Conservation (phyloP, 1,139 yeast species). For the Lizanozyma gosingica region DNA sequence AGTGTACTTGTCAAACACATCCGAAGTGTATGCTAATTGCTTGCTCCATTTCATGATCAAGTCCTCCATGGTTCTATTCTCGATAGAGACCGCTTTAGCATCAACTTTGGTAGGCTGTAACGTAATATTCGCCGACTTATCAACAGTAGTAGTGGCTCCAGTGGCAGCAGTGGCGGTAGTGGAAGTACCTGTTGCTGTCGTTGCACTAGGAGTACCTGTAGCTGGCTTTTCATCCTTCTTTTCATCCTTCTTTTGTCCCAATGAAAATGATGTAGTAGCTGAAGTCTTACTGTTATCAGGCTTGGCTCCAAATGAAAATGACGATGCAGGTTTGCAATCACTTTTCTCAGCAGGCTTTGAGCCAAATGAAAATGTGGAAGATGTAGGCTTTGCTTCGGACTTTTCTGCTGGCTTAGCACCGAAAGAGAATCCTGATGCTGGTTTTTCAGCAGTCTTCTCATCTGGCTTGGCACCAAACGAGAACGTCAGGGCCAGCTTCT, state of each 20-base stretch:
- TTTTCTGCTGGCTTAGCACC: conserved; percentile 15
- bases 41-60: conserved; percentile 89
- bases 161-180: too few species aligned
- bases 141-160: conserved; percentile 8
- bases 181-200: too few species aligned
- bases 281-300: conserved; percentile 11
- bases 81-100: conserved; percentile 69
- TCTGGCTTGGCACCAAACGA: conserved; percentile 22
- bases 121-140: conserved; percentile 18
- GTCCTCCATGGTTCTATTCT: conserved; percentile 89
- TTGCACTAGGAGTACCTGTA: conserved; percentile 6
- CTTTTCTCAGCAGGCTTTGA: conserved; percentile 14
- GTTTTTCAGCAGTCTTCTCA: conserved; percentile 13
- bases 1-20: conserved; percentile 72
- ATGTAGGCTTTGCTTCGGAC: conserved; percentile 9
- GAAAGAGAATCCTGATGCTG: conserved; percentile 9
- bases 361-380: conserved; percentile 16
- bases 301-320: conserved; percentile 18
- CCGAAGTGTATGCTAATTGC: conserved; percentile 65
- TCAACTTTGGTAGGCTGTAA: conserved; percentile 43
- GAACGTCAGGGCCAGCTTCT: conserved; percentile 9
- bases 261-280: conserved; percentile 3
- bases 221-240: conserved; percentile 12
- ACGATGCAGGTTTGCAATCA: conserved; percentile 8
- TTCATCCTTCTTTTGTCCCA: conserved; percentile 12